phyloP scores from a whole-genome alignment of 805 yeast species.

The Candida easanensis region DNA sequence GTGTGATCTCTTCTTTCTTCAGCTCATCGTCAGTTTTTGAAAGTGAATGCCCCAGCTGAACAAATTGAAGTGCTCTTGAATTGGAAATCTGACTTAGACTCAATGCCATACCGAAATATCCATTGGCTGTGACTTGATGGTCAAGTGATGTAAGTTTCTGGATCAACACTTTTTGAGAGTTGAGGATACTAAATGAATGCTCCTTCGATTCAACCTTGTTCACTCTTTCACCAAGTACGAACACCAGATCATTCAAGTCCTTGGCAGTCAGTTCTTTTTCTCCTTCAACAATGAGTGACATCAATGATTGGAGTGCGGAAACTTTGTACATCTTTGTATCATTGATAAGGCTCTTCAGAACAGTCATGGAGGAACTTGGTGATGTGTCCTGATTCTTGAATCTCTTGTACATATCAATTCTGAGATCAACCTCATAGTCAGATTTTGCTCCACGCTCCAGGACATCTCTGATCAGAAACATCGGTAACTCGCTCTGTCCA shows the following conservation, averaged over 20 bases:
- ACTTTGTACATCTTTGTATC: constrained; percentile 15
- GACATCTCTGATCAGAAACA: constrained; percentile 38
- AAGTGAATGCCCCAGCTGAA: constrained; percentile 1
- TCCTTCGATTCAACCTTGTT: constrained; percentile 10
- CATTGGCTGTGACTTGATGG: constrained; percentile 5
- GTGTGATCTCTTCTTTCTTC: constrained; percentile 2
- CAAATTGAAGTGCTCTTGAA: constrained; percentile 7
- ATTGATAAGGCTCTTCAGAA: constrained; percentile 12
- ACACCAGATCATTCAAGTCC: constrained; percentile 13
- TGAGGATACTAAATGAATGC: constrained; percentile 6
- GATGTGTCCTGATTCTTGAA: neutral
- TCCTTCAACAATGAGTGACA: constrained; percentile 1
- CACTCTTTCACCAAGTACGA: constrained; percentile 6
- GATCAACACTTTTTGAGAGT: constrained; percentile 11
- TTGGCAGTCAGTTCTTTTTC: constrained; percentile 3
- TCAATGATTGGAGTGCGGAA: constrained; percentile 5
- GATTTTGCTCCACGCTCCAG: constrained; percentile 32
- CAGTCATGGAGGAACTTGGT: neutral
- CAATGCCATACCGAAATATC: constrained; percentile 15
- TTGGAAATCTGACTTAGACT: constrained; percentile 8
- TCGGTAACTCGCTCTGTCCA: constrained; percentile 34
- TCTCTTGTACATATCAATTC: constrained; percentile 8
- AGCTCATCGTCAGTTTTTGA: constrained; percentile 7
- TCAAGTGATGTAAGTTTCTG: constrained; percentile 1
- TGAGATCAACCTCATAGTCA: constrained; percentile 14